These are phyloP conservation scores for Agroathelia rolfsii DNA, from an alignment of 1,284 basidiomycete species.

Conservation along the genomic window DNA sequence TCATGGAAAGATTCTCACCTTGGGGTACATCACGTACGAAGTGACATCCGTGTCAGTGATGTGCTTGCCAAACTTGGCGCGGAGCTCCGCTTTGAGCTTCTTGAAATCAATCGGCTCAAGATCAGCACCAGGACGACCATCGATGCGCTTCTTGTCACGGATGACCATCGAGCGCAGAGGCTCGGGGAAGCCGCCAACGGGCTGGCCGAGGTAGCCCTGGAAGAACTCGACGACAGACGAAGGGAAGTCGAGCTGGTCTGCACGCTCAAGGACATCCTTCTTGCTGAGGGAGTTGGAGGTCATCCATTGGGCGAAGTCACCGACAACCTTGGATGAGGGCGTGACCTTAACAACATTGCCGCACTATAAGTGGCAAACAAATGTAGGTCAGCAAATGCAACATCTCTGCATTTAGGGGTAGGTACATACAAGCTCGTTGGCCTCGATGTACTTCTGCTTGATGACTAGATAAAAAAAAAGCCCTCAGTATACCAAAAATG, in stretches of 20 bases:
- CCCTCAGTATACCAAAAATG: slow-evolving; percentile 6
- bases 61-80: slow-evolving; percentile 89
- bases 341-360: slow-evolving; percentile 99
- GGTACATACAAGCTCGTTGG: slow-evolving; percentile 73
- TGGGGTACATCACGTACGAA: slow-evolving; percentile 95
- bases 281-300: slow-evolving; percentile 88
- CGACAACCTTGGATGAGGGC: slow-evolving; percentile 97
- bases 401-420: slow-evolving; percentile 5
- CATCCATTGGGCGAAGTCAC: slow-evolving; percentile 99
- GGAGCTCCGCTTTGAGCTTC: slow-evolving; percentile 89
- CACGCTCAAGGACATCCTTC: slow-evolving; percentile 79
- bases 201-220: slow-evolving; percentile 96
- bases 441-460: slow-evolving; percentile 98
- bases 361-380: slow-evolving; percentile 43
- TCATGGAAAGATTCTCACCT: slow-evolving; percentile 35
- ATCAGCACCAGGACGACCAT: slow-evolving; percentile 83
- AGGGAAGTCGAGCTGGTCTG: slow-evolving; percentile 93
- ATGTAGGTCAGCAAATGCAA: slow-evolving; percentile 9
- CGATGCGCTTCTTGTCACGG: slow-evolving; percentile 88
- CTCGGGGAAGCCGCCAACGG: slow-evolving; percentile 97
- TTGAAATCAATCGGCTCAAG: slow-evolving; percentile 91
- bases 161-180: slow-evolving; percentile 88
- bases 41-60: slow-evolving; percentile 91
- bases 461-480: slow-evolving; percentile 58
- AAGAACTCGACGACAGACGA: slow-evolving; percentile 94